These are phyloP conservation scores for Leccinum griseonigrum DNA, from an alignment of 1,284 basidiomycete species.

Conservation along the genomic window DNA sequence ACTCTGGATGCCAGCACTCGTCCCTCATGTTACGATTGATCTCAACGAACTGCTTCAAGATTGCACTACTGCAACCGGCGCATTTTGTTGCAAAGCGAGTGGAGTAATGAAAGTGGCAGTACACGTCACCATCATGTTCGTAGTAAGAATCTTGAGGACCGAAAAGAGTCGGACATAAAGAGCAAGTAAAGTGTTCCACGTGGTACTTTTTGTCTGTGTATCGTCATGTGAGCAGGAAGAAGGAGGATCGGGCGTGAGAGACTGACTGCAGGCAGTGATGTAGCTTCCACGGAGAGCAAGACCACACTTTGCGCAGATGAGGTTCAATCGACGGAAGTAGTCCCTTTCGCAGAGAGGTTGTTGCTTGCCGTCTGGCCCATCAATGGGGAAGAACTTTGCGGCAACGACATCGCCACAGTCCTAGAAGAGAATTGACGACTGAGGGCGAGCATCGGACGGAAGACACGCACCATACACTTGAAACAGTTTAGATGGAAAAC, in stretches of 20 bases:
- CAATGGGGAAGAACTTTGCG: constrained; percentile 98
- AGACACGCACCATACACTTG: constrained; percentile 80
- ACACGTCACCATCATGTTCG: constrained; percentile 95
- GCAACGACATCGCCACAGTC: constrained; percentile 97
- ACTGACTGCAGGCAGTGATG: constrained; percentile 98
- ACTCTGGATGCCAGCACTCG: constrained; percentile 99
- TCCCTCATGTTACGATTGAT: constrained; percentile 98
- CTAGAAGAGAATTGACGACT: constrained; percentile 41
- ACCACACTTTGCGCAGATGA: constrained; percentile 96
- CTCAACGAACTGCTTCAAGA: constrained; percentile 99
- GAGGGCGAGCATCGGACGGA: neutral
- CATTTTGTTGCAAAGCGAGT: constrained; percentile 98
- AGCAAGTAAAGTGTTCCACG: constrained; percentile 99
- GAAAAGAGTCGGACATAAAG: constrained; percentile 93
- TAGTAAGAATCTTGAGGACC: constrained; percentile 99
- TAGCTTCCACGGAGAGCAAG: constrained; percentile 95
- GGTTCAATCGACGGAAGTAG: constrained; percentile 93
- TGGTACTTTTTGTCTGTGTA: constrained; percentile 93
- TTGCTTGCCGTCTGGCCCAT: constrained; percentile 80
- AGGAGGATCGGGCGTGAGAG: constrained; percentile 5
- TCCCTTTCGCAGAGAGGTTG: constrained; percentile 97
- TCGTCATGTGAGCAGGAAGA: constrained; percentile 16
- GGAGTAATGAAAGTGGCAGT: constrained; percentile 98
- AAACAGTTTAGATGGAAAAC: constrained; percentile 98
- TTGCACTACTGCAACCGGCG: constrained; percentile 97